A percentile compares a stretch with the other conserved stretches of the same genome.
Conservation (phyloP, 805 yeast genomes). For the Teunomyces pallodes region DNA sequence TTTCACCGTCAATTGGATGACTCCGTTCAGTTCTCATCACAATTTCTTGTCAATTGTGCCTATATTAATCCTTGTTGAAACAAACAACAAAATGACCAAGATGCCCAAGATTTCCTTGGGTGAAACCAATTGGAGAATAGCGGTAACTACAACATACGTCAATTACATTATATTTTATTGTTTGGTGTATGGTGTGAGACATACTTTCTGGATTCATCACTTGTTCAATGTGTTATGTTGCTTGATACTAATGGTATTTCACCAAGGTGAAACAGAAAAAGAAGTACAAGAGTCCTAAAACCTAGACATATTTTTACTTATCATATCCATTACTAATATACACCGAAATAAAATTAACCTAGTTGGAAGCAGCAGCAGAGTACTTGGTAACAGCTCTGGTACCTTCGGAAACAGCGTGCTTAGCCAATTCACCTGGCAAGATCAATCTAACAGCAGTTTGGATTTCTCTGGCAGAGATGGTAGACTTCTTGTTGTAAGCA, state of each 20-base stretch:
- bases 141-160: slow-evolving; percentile 3
- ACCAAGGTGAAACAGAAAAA: slow-evolving; percentile 1
- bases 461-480: slow-evolving; percentile 97
- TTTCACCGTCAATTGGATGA: slow-evolving; percentile 70
- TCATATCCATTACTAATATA: slow-evolving; percentile 12
- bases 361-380: slow-evolving; percentile 68
- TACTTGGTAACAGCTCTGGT: slow-evolving; percentile 97
- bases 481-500: slow-evolving; percentile 97
- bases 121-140: background rate
- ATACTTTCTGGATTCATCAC: slow-evolving; percentile 83
- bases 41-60: slow-evolving; percentile 78
- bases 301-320: background rate
- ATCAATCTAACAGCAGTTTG: slow-evolving; percentile 98
- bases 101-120: slow-evolving; percentile 31
- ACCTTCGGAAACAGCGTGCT: slow-evolving; percentile 98
- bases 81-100: slow-evolving; percentile 48
- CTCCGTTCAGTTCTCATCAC: slow-evolving; percentile 86
- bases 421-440: slow-evolving; percentile 97
- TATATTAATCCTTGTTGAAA: slow-evolving; percentile 56
- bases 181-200: slow-evolving; percentile 71
- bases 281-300: background rate
- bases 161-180: slow-evolving; percentile 58
- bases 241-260: slow-evolving; percentile 31
- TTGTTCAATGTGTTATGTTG: slow-evolving; percentile 64
- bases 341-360: slow-evolving; percentile 15